These are phyloP conservation scores for Paracorniculantispora psalliotae DNA, from an alignment of 2,329 filamentous ascomycete genomes.

Conservation along the genomic window DNA sequence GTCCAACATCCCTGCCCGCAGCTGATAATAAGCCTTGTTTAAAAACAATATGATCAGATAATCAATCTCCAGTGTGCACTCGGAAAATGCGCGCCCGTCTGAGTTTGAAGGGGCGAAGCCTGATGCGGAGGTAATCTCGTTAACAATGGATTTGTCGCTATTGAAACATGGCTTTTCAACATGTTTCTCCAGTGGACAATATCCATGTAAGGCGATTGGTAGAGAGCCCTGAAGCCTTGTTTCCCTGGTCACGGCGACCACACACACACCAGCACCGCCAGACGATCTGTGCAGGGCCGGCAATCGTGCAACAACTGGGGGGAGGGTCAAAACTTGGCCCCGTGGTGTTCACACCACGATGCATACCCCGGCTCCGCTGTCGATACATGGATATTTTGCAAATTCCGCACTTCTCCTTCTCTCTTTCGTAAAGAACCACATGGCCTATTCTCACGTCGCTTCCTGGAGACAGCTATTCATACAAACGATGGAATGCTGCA, in stretches of 20 bases:
- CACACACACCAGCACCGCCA: neutral
- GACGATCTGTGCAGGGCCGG: slow-evolving; percentile 3
- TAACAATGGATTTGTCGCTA: too few relatives aligned
- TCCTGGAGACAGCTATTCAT: neutral
- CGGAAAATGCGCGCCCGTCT: too few relatives aligned
- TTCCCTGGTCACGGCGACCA: neutral
- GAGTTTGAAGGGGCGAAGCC: too few relatives aligned
- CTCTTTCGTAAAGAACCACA: too few relatives aligned
- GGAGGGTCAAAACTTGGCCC: neutral
- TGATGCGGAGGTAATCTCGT: too few relatives aligned
- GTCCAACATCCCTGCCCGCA: too few relatives aligned
- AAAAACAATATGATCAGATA: too few relatives aligned
- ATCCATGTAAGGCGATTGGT: slow-evolving; percentile 4
- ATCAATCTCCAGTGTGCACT: too few relatives aligned
- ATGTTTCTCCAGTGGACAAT: neutral
- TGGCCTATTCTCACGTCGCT: too few relatives aligned
- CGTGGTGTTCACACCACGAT: slow-evolving; percentile 10
- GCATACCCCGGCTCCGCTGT: neutral
- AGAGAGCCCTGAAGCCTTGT: neutral
- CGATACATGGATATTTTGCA: neutral
- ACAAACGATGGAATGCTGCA: neutral
- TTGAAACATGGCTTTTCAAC: too few relatives aligned
- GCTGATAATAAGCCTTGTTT: too few relatives aligned
- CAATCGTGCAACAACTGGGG: slow-evolving; percentile 3
- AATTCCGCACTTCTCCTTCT: neutral